Evolutionary conservation across 345 rosid species (phyloP).

Genomic region (Alliaria petiolata): DNA sequence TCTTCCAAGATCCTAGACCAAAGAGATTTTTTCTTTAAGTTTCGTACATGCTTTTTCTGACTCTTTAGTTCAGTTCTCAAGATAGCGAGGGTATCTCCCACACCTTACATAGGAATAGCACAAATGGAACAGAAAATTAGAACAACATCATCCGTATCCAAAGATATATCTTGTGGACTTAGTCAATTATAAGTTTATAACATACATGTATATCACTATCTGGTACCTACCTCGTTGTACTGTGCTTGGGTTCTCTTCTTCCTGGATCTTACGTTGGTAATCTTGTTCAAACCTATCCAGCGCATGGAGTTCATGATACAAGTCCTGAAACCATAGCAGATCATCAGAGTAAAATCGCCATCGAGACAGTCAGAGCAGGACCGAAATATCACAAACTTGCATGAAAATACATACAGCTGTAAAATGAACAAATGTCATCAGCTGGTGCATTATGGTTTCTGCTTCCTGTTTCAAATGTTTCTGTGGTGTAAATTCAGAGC

Average conservation of each 20-base stretch:
- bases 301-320: conserved; percentile 94
- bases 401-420: conserved; percentile 71
- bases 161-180: neutral
- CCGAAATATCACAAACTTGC: neutral
- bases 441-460: conserved; percentile 58
- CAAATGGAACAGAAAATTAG: neutral
- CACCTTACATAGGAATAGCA: conserved; percentile 17
- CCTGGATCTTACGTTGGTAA: conserved; percentile 88
- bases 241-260: conserved; percentile 73
- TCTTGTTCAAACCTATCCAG: conserved; percentile 99
- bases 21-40: conserved; percentile 88
- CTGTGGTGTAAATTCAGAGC: conserved; percentile 67
- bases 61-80: conserved; percentile 89
- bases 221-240: conserved; percentile 60
- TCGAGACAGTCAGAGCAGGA: neutral
- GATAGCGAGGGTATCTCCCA: conserved; percentile 84
- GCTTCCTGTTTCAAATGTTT: conserved; percentile 81
- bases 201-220: neutral
- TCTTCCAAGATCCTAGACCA: conserved; percentile 97
- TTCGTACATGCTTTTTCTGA: conserved; percentile 86
- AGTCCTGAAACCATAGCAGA: conserved; percentile 51
- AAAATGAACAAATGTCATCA: conserved; percentile 75
- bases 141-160: neutral
- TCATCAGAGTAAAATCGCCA: neutral
- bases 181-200: neutral